Conservation (phyloP, 768 basidiomycete species). For the Austroboletus festivus region DNA sequence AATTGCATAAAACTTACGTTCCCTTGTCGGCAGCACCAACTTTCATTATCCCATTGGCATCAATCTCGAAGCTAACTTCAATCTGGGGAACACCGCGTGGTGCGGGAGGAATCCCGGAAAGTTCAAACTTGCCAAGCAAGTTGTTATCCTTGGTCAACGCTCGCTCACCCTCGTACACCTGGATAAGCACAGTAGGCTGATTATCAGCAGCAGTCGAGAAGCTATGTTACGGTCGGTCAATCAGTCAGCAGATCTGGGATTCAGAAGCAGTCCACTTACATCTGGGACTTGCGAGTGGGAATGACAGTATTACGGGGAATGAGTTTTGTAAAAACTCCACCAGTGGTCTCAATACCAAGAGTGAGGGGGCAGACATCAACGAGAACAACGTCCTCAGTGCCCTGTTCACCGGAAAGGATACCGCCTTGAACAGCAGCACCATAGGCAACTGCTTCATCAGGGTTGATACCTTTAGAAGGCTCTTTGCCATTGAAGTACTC, state of each 20-base stretch:
- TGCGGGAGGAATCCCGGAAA: slow-evolving; percentile 93
- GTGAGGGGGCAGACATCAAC: slow-evolving; percentile 92
- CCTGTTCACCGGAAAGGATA: slow-evolving; percentile 96
- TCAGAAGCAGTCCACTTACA: too few relatives aligned
- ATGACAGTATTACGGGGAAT: slow-evolving; percentile 99
- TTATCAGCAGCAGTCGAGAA: slow-evolving; percentile 99
- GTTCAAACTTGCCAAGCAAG: slow-evolving; percentile 96
- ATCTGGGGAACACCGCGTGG: slow-evolving; percentile 98
- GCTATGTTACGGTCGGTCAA: too few relatives aligned
- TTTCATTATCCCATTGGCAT: slow-evolving; percentile 94
- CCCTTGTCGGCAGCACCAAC: slow-evolving; percentile 95
- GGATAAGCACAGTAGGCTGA: slow-evolving; percentile 97
- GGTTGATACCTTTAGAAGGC: slow-evolving; percentile 99
- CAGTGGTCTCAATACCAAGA: slow-evolving; percentile 96
- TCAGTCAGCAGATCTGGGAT: too few relatives aligned
- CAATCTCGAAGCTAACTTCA: slow-evolving; percentile 97
- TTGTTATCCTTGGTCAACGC: slow-evolving; percentile 99
- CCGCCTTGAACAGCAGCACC: slow-evolving; percentile 99
- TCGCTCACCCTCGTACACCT: slow-evolving; percentile 98
- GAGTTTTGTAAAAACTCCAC: slow-evolving; percentile 98
- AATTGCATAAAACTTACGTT: too few relatives aligned
- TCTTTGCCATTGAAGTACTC: slow-evolving; percentile 99
- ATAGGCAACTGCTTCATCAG: slow-evolving; percentile 97
- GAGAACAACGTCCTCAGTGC: slow-evolving; percentile 93
- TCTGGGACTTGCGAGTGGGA: slow-evolving; percentile 97